Base-by-base conservation (phyloP, 331 rosid genomes). In the Saraca asoca region DNA sequence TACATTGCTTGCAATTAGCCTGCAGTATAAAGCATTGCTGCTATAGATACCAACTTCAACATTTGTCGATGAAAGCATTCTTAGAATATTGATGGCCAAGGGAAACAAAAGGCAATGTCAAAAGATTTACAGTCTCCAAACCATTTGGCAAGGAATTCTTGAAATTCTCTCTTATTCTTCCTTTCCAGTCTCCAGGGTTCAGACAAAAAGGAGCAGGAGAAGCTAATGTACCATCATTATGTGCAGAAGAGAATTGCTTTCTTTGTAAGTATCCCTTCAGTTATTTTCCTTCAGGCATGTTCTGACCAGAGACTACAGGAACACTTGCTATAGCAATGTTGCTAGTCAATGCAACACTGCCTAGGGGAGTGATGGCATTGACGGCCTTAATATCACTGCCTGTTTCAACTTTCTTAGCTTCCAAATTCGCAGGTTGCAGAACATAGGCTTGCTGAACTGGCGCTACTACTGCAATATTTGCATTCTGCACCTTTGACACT, bases 401-500 rank as follows among this genome's bases (percentile, higher is more conserved):
- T 52, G 69, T 69, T 69, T 84, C 95, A 20, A 71, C 74, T 66
- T 78, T 86, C 79, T 70, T 77, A 35, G 68, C 70, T 58, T 84
- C 95, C 18, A 73, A 76, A 64, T 49, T 73, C 60, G 68, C 61
- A 57, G 69, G 39, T 61, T 73, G 88, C 10, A 81, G 54, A 44
- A 72, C 71, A 77, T 55, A 82, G 18, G 78, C 55, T 60, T 70
- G 81, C 51, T 2, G 51, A 64, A 50, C 75, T 51, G 83, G 81
- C 50, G 80, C 15, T 15, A 24, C 69, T 1, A 42, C 11, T 7
- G 78, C 58, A 51, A 73, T 74, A 66, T 74, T 88, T 15, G 68
- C 58, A 66, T 53, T 75, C 39, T 64, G 87, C 75, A 77, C 96
- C 82, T 80, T 86, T 51, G 74, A 89, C 64, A 66, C 58, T 37